These are phyloP conservation scores for Fonsecaea nubica DNA, from an alignment of 2,329 filamentous ascomycete species.

Conservation along the genomic window DNA sequence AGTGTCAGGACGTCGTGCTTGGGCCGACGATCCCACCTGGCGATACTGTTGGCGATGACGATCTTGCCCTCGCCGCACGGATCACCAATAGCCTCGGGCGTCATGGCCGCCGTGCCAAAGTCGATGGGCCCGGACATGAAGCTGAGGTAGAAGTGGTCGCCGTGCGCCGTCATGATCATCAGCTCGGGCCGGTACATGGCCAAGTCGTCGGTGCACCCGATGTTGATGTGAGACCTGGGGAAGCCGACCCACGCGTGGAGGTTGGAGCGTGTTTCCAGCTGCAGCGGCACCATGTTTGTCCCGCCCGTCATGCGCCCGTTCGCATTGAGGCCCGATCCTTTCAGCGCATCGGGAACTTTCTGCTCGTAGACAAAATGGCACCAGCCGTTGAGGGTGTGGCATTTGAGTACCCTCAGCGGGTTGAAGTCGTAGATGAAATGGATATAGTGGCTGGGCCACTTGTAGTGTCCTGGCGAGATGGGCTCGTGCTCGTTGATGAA, in stretches of 20 bases:
- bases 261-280: constrained; percentile 1
- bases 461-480: constrained; percentile 6
- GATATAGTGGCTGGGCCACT: constrained; percentile 28
- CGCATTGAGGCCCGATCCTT: constrained; percentile 10
- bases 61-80: constrained; percentile 37
- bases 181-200: constrained; percentile 36
- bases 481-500: constrained; percentile 26
- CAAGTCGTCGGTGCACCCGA: constrained; percentile 21
- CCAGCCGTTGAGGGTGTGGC: constrained; percentile 22
- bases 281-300: constrained; percentile 34
- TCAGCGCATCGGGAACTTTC: constrained; percentile 15
- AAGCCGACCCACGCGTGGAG: constrained; percentile 30
- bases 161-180: constrained; percentile 31
- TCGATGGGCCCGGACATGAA: constrained; percentile 37
- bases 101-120: constrained; percentile 32
- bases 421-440: constrained; percentile 34
- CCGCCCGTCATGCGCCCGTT: constrained; percentile 32
- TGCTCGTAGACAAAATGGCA: constrained; percentile 33
- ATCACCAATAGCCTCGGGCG: constrained; percentile 21
- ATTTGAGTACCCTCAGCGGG: constrained; percentile 23
- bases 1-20: constrained; percentile 36
- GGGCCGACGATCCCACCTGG: constrained; percentile 34
- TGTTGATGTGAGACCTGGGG: constrained; percentile 32
- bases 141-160: constrained; percentile 32
- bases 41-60: constrained; percentile 39